Base-by-base conservation (phyloP, 2,329 filamentous ascomycete genomes). In the Clarireedia homoeocarpa region DNA sequence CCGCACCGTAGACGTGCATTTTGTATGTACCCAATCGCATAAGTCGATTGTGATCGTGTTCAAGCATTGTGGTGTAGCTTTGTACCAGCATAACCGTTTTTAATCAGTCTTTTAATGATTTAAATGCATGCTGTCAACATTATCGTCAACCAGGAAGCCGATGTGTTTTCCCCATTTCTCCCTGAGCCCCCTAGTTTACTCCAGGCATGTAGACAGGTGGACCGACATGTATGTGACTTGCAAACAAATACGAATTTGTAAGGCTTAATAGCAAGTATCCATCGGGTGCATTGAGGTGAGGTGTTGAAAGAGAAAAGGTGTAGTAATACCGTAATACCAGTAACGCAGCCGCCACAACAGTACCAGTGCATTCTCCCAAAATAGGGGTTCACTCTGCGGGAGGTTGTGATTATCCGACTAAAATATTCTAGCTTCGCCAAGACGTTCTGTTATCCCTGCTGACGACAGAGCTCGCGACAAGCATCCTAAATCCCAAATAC, bases 401-500 rank as follows among this genome's bases (percentile, higher is more conserved):
- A 20, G 27, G 23, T 40, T 24, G 15, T 54, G 24, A 49, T 40
- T 42, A 23, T 15, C 4, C 27, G 14, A 55, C 53, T 50, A 50
- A 51, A 55, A 45, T 55, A 55, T 51, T 44, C 49, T 55, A 55
- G 53, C 46, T 34, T 50, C 24, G 47, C 53, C 47, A 55, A 55
- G 46, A 50, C 17, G 50, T 42, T 6, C 10, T 34, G 17, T 42
- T 40, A 51, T 51, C 53, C 53, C 53, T 55, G 53, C 40, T 44
- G 44, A 26, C 27, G 40, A 53, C 51, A 34, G 52, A 40, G 53
- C 53, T 55, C 36, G 36, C 46, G 53, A 55, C 53, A 55, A 44
- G 53, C 53, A 55, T 55, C 38, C 38, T 50, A 50, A 50, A 50
- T 50, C 52, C 52, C 46, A 42, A 55, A 55, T 55, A 55, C 45